phyloP scores from a whole-genome alignment of 164 flowering plant species.

The Vitis labrusca region DNA sequence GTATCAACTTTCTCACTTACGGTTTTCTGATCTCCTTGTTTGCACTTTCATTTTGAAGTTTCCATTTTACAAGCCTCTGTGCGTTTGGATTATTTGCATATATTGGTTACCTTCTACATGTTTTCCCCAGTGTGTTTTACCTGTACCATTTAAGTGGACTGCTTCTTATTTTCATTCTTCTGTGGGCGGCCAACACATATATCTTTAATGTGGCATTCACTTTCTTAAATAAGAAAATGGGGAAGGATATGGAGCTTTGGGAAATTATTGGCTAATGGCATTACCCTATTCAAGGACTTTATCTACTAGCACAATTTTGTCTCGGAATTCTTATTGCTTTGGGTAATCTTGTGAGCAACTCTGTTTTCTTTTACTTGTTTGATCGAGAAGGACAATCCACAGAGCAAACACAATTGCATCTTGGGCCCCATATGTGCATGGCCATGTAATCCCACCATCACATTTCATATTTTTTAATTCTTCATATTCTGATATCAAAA shows the following conservation, averaged over 20 bases:
- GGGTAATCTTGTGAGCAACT: conserved; percentile 76
- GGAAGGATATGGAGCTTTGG: conserved; percentile 52
- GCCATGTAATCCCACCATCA: too few relatives aligned
- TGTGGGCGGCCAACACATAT: conserved; percentile 81
- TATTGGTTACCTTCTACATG: conserved; percentile 72
- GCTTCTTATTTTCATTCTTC: conserved; percentile 80
- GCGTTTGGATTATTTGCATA: conserved; percentile 78
- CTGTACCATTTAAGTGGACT: conserved; percentile 74
- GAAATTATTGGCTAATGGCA: conserved; percentile 87
- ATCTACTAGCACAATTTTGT: conserved; percentile 77
- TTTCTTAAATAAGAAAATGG: conserved; percentile 43
- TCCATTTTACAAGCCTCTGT: conserved; percentile 72
- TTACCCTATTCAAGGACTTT: conserved; percentile 74
- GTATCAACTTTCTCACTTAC: conserved; percentile 76
- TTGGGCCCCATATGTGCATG: too few relatives aligned
- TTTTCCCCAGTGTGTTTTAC: conserved; percentile 71
- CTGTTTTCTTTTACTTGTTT: conserved; percentile 60
- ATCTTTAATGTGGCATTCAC: conserved; percentile 79
- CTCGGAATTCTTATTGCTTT: conserved; percentile 65
- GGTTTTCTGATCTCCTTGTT: conserved; percentile 81
- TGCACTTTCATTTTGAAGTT: conserved; percentile 85
- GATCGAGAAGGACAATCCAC: conserved; percentile 36
- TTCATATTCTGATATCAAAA: too few relatives aligned
- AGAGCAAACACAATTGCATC: too few relatives aligned
- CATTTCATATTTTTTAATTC: too few relatives aligned